Percentiles rank a stretch among this genome's conserved stretches.
Evolutionary conservation across 306 rosid species (phyloP).

Genomic region (Geum urbanum): DNA sequence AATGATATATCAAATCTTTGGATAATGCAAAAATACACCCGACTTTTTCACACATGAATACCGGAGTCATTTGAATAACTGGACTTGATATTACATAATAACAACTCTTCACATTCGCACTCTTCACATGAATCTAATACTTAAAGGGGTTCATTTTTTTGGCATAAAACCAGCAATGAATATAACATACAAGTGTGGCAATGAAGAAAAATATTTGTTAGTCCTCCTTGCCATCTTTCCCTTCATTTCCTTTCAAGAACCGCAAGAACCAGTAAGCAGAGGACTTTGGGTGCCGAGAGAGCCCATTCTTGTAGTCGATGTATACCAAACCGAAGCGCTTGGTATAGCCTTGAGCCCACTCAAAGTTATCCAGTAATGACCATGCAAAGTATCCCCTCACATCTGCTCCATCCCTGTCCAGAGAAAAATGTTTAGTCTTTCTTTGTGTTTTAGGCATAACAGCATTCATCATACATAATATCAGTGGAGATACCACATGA

Average conservation of each 20-base stretch:
- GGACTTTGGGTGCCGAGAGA: conserved; percentile 82
- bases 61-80: too few relatives aligned
- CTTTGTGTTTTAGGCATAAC: not conserved
- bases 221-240: conserved; percentile 54
- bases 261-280: conserved; percentile 87
- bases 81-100: too few relatives aligned
- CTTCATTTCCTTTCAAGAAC: conserved; percentile 55
- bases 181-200: not conserved
- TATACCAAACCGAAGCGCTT: conserved; percentile 85
- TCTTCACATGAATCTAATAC: not conserved
- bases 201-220: conserved; percentile 5
- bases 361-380: conserved; percentile 89
- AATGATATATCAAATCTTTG: too few relatives aligned
- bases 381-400: conserved; percentile 93
- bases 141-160: not conserved
- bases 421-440: not conserved
- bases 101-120: too few relatives aligned
- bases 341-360: conserved; percentile 94
- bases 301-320: conserved; percentile 76
- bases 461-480: not conserved
- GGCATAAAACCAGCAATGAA: not conserved
- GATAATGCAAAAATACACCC: too few relatives aligned
- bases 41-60: too few relatives aligned
- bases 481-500: not conserved
- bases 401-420: conserved; percentile 75